phyloP scores from a whole-genome alignment of 164 flowering plant species.

The Pachysandra terminalis region DNA sequence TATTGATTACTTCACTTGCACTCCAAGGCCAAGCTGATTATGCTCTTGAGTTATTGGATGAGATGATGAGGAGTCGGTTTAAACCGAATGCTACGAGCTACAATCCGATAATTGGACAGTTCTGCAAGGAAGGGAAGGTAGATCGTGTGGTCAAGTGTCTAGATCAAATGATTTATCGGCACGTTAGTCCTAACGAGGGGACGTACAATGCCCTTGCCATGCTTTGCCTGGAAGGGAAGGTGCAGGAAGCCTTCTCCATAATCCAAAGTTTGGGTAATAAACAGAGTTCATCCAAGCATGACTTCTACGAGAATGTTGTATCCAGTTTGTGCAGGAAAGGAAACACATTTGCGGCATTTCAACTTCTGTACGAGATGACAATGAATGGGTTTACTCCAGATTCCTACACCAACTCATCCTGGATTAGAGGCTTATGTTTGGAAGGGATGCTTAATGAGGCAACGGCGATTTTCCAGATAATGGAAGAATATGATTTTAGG shows the following conservation, averaged over 20 bases:
- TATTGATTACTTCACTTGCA: slow-evolving; percentile 71
- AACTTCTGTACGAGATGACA: slow-evolving; percentile 76
- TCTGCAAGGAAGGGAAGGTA: slow-evolving; percentile 66
- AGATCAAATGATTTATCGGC: slow-evolving; percentile 55
- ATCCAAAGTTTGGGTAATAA: slow-evolving; percentile 58
- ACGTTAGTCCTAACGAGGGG: slow-evolving; percentile 68
- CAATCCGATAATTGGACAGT: slow-evolving; percentile 66
- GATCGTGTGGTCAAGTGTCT: slow-evolving; percentile 56
- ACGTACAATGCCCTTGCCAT: slow-evolving; percentile 76
- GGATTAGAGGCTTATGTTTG: slow-evolving; percentile 78
- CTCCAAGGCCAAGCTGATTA: slow-evolving; percentile 54
- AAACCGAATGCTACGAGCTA: slow-evolving; percentile 64
- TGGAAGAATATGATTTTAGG: slow-evolving; percentile 59
- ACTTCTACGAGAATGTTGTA: slow-evolving; percentile 58
- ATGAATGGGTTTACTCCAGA: slow-evolving; percentile 67
- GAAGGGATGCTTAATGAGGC: slow-evolving; percentile 85
- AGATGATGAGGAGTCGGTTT: slow-evolving; percentile 44
- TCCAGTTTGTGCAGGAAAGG: slow-evolving; percentile 78
- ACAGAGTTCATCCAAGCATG: slow-evolving; percentile 42
- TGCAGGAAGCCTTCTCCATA: slow-evolving; percentile 70
- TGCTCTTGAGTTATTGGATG: slow-evolving; percentile 65
- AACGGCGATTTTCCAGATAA: slow-evolving; percentile 44
- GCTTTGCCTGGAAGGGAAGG: slow-evolving; percentile 60
- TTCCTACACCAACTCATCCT: slow-evolving; percentile 62
- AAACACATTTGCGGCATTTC: slow-evolving; percentile 74